These are phyloP conservation scores for Hypoxylon sp. DNA, from an alignment of 2,329 filamentous ascomycete genomes.

Conservation along the genomic window DNA sequence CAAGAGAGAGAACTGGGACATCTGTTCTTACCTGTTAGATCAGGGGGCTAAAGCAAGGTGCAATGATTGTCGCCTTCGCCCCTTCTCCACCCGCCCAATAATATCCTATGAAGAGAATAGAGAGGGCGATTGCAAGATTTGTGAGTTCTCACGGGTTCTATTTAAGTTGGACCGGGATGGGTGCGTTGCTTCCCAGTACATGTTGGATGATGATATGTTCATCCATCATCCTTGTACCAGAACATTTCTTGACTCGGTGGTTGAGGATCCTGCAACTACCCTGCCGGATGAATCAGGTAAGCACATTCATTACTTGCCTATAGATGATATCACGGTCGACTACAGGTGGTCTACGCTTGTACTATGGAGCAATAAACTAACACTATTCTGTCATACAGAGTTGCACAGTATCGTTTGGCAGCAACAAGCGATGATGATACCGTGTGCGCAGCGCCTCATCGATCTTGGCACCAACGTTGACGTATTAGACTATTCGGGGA, in stretches of 20 bases:
- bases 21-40: constrained; percentile 1
- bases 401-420: background rate
- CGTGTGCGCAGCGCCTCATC: background rate
- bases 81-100: too few relatives aligned
- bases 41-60: constrained; percentile 2
- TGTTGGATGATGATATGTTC: too few relatives aligned
- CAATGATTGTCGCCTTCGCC: too few relatives aligned
- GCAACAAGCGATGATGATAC: background rate
- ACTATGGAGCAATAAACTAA: background rate
- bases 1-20: background rate
- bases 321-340: too few relatives aligned
- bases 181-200: background rate
- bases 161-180: background rate
- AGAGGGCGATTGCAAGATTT: too few relatives aligned
- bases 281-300: background rate
- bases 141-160: background rate
- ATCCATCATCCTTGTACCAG: background rate
- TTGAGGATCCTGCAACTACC: background rate
- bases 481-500: background rate
- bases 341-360: too few relatives aligned
- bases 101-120: too few relatives aligned
- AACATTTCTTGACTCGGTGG: constrained; percentile 2
- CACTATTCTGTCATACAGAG: background rate
- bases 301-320: background rate
- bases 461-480: constrained; percentile 3